phyloP scores from a whole-genome alignment of 495 filamentous ascomycete species.

The Penicillium atrosanguineum region DNA sequence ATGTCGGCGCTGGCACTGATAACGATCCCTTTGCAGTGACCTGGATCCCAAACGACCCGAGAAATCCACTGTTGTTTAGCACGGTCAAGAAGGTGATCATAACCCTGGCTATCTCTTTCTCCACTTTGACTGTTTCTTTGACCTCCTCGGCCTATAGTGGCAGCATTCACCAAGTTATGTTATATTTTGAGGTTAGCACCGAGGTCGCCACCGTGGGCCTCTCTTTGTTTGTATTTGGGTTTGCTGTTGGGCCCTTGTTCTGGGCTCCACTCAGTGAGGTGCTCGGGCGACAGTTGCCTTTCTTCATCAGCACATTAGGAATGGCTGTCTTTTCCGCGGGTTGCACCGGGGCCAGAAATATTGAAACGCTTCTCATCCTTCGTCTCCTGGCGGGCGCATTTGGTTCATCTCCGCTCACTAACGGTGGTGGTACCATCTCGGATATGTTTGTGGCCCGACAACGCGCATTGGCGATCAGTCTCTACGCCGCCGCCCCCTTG shows the following conservation, averaged over 20 bases:
- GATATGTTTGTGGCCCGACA: constrained; percentile 67
- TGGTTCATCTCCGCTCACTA: constrained; percentile 70
- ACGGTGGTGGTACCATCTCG: constrained; percentile 72
- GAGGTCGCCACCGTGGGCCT: constrained; percentile 65
- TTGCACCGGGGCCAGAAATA: constrained; percentile 59
- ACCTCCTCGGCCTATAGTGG: constrained; percentile 76
- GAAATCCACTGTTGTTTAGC: constrained; percentile 69
- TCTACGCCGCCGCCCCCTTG: constrained; percentile 69
- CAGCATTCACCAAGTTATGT: constrained; percentile 59
- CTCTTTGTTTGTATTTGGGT: constrained; percentile 73
- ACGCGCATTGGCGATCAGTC: constrained; percentile 59
- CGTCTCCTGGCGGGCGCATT: constrained; percentile 78
- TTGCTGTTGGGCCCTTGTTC: constrained; percentile 63
- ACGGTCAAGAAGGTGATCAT: constrained; percentile 66
- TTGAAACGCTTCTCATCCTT: constrained; percentile 64
- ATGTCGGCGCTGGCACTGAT: constrained; percentile 67
- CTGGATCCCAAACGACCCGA: constrained; percentile 68
- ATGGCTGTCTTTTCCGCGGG: constrained; percentile 70
- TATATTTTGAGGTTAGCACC: constrained; percentile 54
- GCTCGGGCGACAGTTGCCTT: constrained; percentile 71
- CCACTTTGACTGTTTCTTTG: constrained; percentile 73
- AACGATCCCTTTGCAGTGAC: constrained; percentile 73
- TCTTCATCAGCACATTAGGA: constrained; percentile 58
- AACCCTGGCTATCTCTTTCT: constrained; percentile 60
- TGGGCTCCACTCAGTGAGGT: constrained; percentile 69